Percentiles rank a stretch among this genome's conserved stretches.
Evolutionary conservation across 257 asterid genomes (phyloP).

Genomic region (Mitragyna speciosa): DNA sequence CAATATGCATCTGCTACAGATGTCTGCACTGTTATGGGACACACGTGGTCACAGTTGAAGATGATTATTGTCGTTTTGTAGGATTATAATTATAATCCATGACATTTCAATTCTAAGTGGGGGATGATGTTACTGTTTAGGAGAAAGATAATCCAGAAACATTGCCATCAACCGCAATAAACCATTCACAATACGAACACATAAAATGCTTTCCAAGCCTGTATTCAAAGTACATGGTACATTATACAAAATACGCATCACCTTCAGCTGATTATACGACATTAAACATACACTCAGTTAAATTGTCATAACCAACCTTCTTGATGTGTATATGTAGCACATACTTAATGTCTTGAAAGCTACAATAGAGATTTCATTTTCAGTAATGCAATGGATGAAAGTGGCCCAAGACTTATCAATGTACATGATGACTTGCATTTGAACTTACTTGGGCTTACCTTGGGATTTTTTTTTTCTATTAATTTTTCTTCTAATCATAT

Average conservation of each 20-base stretch:
- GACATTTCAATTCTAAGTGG: background rate
- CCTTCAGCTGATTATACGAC: background rate
- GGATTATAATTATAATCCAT: background rate
- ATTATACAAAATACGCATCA: constrained; percentile 15
- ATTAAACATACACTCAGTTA: background rate
- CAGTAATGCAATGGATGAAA: constrained; percentile 16
- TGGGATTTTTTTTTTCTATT: background rate
- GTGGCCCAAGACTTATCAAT: constrained; percentile 26
- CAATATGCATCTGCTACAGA: background rate
- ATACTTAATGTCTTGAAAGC: background rate
- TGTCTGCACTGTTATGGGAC: background rate
- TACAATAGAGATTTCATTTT: constrained; percentile 17
- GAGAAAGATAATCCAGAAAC: constrained; percentile 26
- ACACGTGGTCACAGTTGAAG: constrained; percentile 7
- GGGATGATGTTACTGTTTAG: constrained; percentile 21
- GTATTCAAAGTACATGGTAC: constrained; percentile 50
- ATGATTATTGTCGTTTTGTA: constrained; percentile 1
- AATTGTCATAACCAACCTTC: background rate
- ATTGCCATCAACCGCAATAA: constrained; percentile 37
- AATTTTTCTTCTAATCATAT: too few relatives aligned
- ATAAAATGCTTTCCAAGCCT: background rate
- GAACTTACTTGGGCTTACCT: background rate
- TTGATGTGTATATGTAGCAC: background rate
- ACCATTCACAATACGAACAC: constrained; percentile 14
- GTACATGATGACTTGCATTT: background rate